These are phyloP conservation scores for Talaromyces adpressus DNA, from an alignment of 495 filamentous ascomycete genomes.

Conservation along the genomic window DNA sequence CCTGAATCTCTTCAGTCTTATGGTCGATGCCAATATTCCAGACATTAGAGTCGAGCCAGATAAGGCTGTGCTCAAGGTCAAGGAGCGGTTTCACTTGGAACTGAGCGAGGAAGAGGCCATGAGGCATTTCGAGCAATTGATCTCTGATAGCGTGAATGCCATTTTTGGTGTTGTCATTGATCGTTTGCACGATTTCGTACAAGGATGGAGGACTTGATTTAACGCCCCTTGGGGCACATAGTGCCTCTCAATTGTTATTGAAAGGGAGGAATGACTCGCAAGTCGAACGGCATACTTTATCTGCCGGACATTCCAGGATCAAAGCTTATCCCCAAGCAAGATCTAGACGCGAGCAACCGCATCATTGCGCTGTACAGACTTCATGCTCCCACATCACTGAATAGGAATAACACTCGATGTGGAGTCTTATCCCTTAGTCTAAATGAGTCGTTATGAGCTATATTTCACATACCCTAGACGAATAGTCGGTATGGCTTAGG, in stretches of 20 bases:
- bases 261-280: neutral
- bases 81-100: conserved; percentile 88
- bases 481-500: too few relatives aligned
- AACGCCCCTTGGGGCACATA: neutral
- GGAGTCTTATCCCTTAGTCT: neutral
- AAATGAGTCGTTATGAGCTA: neutral
- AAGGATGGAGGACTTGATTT: conserved; percentile 69
- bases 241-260: neutral
- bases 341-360: neutral
- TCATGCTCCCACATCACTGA: neutral
- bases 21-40: conserved; percentile 95
- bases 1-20: conserved; percentile 91
- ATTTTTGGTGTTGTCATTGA: conserved; percentile 93
- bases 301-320: too few relatives aligned
- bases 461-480: neutral
- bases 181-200: conserved; percentile 85
- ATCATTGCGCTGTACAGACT: neutral
- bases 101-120: conserved; percentile 92
- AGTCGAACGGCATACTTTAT: neutral
- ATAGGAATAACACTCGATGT: neutral
- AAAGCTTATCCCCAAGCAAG: neutral
- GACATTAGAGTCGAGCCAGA: conserved; percentile 90
- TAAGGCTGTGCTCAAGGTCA: conserved; percentile 88
- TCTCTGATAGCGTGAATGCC: conserved; percentile 81
- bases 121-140: conserved; percentile 74